phyloP scores from a whole-genome alignment of 2,329 filamentous ascomycete species.

The Amphichorda felina region DNA sequence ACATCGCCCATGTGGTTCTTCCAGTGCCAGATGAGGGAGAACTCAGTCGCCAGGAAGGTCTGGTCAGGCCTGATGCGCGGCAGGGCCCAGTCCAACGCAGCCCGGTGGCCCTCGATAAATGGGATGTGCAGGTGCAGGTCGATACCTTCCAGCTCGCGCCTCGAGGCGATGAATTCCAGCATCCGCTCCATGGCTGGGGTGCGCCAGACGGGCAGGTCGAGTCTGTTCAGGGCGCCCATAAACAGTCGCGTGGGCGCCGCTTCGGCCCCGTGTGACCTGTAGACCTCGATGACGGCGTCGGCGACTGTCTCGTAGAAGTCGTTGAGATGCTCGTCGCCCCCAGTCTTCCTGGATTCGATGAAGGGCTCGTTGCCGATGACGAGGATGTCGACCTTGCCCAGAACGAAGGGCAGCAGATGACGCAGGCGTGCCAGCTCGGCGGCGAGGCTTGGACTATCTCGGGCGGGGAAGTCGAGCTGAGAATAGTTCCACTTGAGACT shows the following conservation, averaged over 20 bases:
- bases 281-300: background rate
- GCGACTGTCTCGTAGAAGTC: constrained; percentile 1
- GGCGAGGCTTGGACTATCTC: background rate
- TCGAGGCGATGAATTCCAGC: background rate
- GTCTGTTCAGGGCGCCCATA: background rate
- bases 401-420: background rate
- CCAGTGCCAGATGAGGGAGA: background rate
- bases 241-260: background rate
- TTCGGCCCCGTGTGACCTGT: background rate
- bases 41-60: background rate
- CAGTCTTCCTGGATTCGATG: background rate
- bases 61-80: background rate
- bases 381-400: background rate
- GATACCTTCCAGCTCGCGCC: background rate
- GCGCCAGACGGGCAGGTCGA: background rate
- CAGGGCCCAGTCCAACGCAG: background rate
- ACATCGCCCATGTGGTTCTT: background rate
- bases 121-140: background rate
- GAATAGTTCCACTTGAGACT: background rate
- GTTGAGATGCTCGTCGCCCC: background rate
- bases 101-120: background rate
- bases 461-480: background rate
- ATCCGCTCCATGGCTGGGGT: background rate
- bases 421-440: background rate
- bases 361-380: background rate